Evolutionary conservation across 106 monocot genomes (phyloP), one percentile per base, ranked within the genome.

Genomic region (Cymbidium sinense): DNA sequence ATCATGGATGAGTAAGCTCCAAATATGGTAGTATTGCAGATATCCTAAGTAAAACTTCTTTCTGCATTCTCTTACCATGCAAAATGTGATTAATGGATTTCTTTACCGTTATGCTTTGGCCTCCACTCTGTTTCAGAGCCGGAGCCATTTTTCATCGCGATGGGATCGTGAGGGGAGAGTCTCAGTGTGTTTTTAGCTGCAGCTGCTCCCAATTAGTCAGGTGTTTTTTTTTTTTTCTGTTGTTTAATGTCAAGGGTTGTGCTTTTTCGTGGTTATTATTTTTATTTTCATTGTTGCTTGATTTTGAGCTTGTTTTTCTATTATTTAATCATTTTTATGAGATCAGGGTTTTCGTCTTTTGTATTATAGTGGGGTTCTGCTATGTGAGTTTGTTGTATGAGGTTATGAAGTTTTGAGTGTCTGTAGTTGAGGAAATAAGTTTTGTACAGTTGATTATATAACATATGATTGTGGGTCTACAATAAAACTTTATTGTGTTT

Each of bases 171-270:
- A 75, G 73, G 87, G 80, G 75, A 74, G 82, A 85, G 81, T 64
- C 39, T 74, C 85, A 83, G 87, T 84, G 85, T 50, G 70, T 90
- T 90, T 87, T 90, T 84, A 90, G 80, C 87, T 84, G 87, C 82
- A 87, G 43, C 82, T 90, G 87, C 80, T 90, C 87, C 90, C 86
- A 81, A 58, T 73, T 35, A 74, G 34, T 76, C 37, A 36, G 71
- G 28, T 19, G 29, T 50, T 50, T 79, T 43, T 34, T 77, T 27
- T 34, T 33, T 52, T 43, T 61, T 52, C n/a, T 43, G 55, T 81
- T 34, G 3, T 35, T 44, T 20, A 34, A 31, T 35, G 31, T 54
- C n/a, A 28, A 52, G 20, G 27, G 11, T 23, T 8, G 27, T 39
- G 37, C 67, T 51, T 6, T 73, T 64, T 44, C 25, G 20, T 70